These are phyloP conservation scores for Torulaspora globosa DNA, from an alignment of 1,139 yeast genomes.

Conservation along the genomic window DNA sequence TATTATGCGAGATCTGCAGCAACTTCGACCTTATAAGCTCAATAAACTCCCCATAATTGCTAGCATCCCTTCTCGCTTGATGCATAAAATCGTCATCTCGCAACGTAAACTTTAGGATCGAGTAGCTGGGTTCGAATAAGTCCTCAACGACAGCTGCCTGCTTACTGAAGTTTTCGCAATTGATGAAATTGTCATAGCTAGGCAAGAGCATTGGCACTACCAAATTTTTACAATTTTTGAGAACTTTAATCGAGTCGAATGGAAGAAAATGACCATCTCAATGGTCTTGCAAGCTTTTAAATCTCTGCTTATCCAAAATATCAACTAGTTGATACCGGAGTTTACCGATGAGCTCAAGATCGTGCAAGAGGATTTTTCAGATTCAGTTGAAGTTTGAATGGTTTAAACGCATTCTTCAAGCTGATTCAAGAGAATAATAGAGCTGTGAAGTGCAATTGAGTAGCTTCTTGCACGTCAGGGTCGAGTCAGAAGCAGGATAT, in stretches of 20 bases:
- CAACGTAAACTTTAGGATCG: slow-evolving; percentile 19
- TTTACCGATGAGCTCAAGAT: background rate
- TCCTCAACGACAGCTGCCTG: slow-evolving; percentile 17
- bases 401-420: background rate
- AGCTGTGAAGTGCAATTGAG: background rate
- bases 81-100: slow-evolving; percentile 12
- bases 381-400: background rate
- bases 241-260: background rate
- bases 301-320: background rate
- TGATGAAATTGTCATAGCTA: slow-evolving; percentile 2
- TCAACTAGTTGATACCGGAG: background rate
- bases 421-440: background rate
- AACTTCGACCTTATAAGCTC: slow-evolving; percentile 46
- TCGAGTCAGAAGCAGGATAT: background rate
- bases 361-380: background rate
- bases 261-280: background rate
- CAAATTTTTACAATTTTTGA: background rate
- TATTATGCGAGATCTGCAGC: slow-evolving; percentile 37
- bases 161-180: background rate
- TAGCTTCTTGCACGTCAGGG: background rate
- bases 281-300: background rate
- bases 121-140: slow-evolving; percentile 23
- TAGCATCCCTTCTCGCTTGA: slow-evolving; percentile 1
- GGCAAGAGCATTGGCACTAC: background rate
- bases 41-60: slow-evolving; percentile 47